Evolutionary conservation across 2,329 filamentous ascomycete species (phyloP).

Genomic region (Talaromyces sp.): DNA sequence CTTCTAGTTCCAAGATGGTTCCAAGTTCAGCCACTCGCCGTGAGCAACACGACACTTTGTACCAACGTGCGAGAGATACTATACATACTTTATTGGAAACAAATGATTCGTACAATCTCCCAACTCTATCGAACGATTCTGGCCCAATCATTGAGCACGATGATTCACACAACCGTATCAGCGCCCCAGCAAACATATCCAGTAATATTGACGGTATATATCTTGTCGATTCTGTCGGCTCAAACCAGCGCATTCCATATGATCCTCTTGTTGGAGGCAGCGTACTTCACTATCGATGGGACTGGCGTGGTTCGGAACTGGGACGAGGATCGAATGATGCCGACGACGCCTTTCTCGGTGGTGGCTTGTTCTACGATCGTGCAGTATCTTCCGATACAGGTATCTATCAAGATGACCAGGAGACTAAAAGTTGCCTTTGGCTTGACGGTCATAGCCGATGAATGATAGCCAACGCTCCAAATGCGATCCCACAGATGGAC

Average conservation of each 20-base stretch:
- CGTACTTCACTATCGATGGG: constrained; percentile 19
- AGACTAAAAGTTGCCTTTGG: constrained; percentile 17
- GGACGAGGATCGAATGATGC: constrained; percentile 1
- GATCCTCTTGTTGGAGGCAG: constrained; percentile 17
- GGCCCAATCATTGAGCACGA: background rate
- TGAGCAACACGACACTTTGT: background rate
- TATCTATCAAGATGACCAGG: constrained; percentile 13
- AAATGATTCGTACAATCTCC: constrained; percentile 4
- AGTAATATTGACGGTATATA: constrained; percentile 17
- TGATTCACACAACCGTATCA: constrained; percentile 7
- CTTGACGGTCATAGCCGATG: constrained; percentile 14
- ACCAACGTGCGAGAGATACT: constrained; percentile 5
- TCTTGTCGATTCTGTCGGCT: constrained; percentile 8
- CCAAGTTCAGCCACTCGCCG: background rate
- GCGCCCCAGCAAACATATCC: background rate
- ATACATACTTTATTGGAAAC: constrained; percentile 1
- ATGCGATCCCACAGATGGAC: background rate
- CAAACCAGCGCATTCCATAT: background rate
- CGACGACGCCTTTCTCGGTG: background rate
- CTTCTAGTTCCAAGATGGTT: background rate
- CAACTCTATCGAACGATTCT: constrained; percentile 6
- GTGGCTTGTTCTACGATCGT: constrained; percentile 7
- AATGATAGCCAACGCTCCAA: background rate
- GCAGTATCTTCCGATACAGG: constrained; percentile 12
- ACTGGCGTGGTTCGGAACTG: constrained; percentile 12